phyloP scores from a whole-genome alignment of 169 alveolate genomes.

The Plasmodium yoelii region DNA sequence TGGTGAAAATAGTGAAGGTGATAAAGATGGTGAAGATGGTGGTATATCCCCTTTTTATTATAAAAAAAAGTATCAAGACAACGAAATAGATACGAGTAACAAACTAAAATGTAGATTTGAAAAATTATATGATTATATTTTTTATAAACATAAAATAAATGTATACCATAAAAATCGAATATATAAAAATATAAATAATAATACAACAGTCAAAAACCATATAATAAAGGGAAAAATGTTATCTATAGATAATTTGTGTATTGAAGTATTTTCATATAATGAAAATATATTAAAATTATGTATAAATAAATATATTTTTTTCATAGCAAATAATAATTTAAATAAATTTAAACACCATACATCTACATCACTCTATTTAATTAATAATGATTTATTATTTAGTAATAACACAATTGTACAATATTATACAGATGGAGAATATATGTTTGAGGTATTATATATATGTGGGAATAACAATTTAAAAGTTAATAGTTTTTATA shows the following conservation, averaged over 20 bases:
- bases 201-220: slow-evolving; percentile 36
- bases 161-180: slow-evolving; percentile 61
- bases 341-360: background rate
- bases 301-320: slow-evolving; percentile 44
- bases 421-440: slow-evolving; percentile 63
- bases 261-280: slow-evolving; percentile 19
- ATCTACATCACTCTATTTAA: slow-evolving; percentile 22
- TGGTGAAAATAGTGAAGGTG: too few relatives aligned
- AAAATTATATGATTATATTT: slow-evolving; percentile 67
- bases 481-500: slow-evolving; percentile 62
- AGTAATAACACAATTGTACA: slow-evolving; percentile 70
- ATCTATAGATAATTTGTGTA: slow-evolving; percentile 43
- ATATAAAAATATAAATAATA: slow-evolving; percentile 36
- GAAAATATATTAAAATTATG: slow-evolving; percentile 60
- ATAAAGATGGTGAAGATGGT: too few relatives aligned
- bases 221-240: slow-evolving; percentile 74
- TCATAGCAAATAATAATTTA: slow-evolving; percentile 14
- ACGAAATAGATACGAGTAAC: background rate
- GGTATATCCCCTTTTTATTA: background rate
- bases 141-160: slow-evolving; percentile 69
- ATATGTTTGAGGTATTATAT: slow-evolving; percentile 59
- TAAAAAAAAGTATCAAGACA: background rate
- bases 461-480: slow-evolving; percentile 72
- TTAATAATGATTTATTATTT: slow-evolving; percentile 45
- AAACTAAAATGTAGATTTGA: slow-evolving; percentile 34